A percentile compares a stretch with the other conserved stretches of the same genome.
Evolutionary conservation across 257 asterid genomes (phyloP).

Genomic region (Striga asiatica): DNA sequence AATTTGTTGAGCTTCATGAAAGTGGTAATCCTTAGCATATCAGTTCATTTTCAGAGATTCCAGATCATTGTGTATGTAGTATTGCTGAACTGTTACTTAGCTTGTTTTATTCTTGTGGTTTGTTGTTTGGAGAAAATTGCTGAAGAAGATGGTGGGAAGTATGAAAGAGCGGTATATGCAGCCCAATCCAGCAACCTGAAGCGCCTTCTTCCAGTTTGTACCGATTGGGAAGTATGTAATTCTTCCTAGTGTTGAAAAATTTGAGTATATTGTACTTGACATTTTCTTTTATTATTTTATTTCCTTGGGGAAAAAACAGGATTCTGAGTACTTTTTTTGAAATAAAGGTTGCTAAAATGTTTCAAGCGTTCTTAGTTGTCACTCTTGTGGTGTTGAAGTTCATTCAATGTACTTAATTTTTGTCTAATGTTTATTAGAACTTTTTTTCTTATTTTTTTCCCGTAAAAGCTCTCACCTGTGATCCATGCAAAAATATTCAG

Average conservation of each 20-base stretch:
- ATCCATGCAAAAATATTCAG: not conserved
- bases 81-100: constrained; percentile 17
- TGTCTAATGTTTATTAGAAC: not conserved
- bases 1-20: constrained; percentile 7
- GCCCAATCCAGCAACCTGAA: constrained; percentile 83
- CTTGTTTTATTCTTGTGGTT: constrained; percentile 22
- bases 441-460: not conserved
- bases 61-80: not conserved
- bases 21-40: not conserved
- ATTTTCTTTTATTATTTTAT: not conserved
- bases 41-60: not conserved
- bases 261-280: constrained; percentile 4
- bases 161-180: constrained; percentile 89
- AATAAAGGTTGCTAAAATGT: not conserved
- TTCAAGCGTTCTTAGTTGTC: not conserved
- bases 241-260: constrained; percentile 8
- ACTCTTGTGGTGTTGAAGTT: not conserved
- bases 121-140: constrained; percentile 71
- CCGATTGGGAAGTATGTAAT: constrained; percentile 87
- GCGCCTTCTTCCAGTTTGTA: constrained; percentile 89
- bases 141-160: constrained; percentile 86
- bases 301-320: too few relatives aligned
- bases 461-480: constrained; percentile 1
- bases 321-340: not conserved
- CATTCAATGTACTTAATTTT: not conserved